These are phyloP conservation scores for Dorcoceras hygrometricum DNA, from an alignment of 257 asterid genomes.

Conservation along the genomic window DNA sequence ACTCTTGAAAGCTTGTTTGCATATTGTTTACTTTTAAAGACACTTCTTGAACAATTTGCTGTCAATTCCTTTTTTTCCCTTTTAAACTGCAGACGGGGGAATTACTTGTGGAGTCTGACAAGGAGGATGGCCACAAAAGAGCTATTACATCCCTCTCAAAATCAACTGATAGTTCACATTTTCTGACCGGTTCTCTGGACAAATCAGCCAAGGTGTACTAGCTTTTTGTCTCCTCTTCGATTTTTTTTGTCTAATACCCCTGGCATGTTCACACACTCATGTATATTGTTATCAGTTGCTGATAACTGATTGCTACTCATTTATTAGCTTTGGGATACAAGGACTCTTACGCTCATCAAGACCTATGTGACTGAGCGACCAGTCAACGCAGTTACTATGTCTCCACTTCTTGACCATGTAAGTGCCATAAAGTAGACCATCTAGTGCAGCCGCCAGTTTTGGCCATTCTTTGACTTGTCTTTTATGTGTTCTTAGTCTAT, in stretches of 20 bases:
- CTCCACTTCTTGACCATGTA: constrained; percentile 90
- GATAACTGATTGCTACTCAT: constrained; percentile 17
- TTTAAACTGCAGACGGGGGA: constrained; percentile 62
- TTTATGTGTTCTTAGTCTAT: too few relatives aligned
- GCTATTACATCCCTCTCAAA: constrained; percentile 76
- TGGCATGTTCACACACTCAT: neutral
- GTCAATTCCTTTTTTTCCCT: neutral
- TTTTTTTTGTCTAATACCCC: neutral
- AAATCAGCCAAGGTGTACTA: constrained; percentile 79
- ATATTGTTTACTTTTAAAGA: too few relatives aligned
- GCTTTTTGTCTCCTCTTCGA: constrained; percentile 7
- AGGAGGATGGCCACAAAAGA: constrained; percentile 74
- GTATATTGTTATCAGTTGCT: neutral
- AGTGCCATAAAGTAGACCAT: constrained; percentile 22
- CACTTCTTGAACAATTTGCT: neutral
- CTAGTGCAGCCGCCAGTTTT: neutral
- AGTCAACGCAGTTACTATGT: constrained; percentile 91
- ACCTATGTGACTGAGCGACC: constrained; percentile 73
- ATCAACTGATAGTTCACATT: constrained; percentile 73
- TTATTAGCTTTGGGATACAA: constrained; percentile 85
- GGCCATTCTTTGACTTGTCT: too few relatives aligned
- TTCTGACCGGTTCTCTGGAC: constrained; percentile 81
- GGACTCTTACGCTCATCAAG: constrained; percentile 72
- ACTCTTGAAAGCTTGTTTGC: neutral
- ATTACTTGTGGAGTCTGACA: constrained; percentile 60